These are phyloP conservation scores for Cudoniella acicularis DNA, from an alignment of 495 filamentous ascomycete genomes.

Conservation along the genomic window DNA sequence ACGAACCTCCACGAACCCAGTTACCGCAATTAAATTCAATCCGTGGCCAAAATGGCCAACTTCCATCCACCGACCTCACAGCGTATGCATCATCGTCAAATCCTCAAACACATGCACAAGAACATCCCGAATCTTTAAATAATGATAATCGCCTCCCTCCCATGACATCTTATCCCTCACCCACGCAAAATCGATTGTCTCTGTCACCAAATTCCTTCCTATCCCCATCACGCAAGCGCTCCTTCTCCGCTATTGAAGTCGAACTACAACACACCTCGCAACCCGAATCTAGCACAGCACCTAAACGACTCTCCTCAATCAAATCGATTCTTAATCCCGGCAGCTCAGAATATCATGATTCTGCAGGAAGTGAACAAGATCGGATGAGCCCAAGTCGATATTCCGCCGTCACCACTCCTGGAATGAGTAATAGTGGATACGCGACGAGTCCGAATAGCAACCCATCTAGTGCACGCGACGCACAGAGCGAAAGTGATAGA, in stretches of 20 bases:
- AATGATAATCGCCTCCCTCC: conserved; percentile 55
- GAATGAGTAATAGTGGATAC: conserved; percentile 23
- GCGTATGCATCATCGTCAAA: conserved; percentile 36
- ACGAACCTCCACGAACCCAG: conserved; percentile 32
- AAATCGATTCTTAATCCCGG: conserved; percentile 75
- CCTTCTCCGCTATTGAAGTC: conserved; percentile 54
- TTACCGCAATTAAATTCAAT: conserved; percentile 44
- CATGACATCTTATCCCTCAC: conserved; percentile 39
- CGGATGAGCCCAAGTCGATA: conserved; percentile 12
- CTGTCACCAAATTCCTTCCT: conserved; percentile 49
- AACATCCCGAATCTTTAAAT: conserved; percentile 39
- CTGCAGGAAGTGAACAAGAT: background rate
- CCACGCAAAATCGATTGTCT: conserved; percentile 35
- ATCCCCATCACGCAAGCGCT: conserved; percentile 60
- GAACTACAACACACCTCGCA: conserved; percentile 25
- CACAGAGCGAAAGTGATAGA: conserved; percentile 45
- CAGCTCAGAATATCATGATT: conserved; percentile 10
- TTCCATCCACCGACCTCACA: conserved; percentile 34
- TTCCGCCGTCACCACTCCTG: conserved; percentile 5
- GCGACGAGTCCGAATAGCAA: conserved; percentile 22
- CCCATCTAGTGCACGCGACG: conserved; percentile 25
- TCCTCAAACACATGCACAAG: conserved; percentile 28
- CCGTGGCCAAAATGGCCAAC: conserved; percentile 34
- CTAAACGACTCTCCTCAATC: conserved; percentile 70
- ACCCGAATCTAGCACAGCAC: conserved; percentile 17